Evolutionary conservation across 2,329 filamentous ascomycete genomes (phyloP), one percentile per base, ranked within the genome.

Genomic region (Phaeosphaeriaceae sp.): DNA sequence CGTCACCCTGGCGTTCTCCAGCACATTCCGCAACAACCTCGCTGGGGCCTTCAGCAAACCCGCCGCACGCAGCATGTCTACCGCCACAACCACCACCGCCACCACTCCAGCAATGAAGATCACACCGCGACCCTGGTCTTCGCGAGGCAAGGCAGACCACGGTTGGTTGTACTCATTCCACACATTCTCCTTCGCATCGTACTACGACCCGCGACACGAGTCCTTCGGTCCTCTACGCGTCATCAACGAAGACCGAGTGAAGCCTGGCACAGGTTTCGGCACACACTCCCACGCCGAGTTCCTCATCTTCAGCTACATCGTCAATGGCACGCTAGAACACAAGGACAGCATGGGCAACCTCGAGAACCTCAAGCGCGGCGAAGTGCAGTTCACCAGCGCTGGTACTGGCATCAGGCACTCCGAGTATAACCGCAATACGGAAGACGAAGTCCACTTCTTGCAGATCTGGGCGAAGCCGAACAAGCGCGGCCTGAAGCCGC

Each of bases 321-420:
- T 96, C n/a, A 87, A 83, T 48, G 92, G 93, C 63, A 91, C 94
- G 78, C 85, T 96, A 62, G 94, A 93, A 48, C 93, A 96, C 81
- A 89, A 92, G 48, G 92, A 96, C 79, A 91, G 87, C 60, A 93
- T 96, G 89, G 86, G 91, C 67, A 86, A 84, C 53, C 72, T 83
- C 9, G 81, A 86, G 76, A 91, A 89, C 78, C 89, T 96, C 82
- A 85, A 86, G 70, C 84, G 91, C 40, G 91, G 92, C 13, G 92
- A 96, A 75, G 91, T 96, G 46, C 92, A 96, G 72, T 96, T 96
- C 78, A 96, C 92, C 10, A 93, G 89, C 15, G 92, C 91, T n/a
- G 92, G 92, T 54, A 92, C 87, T 5, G 86, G 87, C 6, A 89
- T 96, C 69, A 86, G 91, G 1, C 92, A 96, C 77, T 91, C 88